These are phyloP conservation scores for Lodderomyces pseudojiufengensis DNA, from an alignment of 1,139 yeast genomes.

Conservation along the genomic window DNA sequence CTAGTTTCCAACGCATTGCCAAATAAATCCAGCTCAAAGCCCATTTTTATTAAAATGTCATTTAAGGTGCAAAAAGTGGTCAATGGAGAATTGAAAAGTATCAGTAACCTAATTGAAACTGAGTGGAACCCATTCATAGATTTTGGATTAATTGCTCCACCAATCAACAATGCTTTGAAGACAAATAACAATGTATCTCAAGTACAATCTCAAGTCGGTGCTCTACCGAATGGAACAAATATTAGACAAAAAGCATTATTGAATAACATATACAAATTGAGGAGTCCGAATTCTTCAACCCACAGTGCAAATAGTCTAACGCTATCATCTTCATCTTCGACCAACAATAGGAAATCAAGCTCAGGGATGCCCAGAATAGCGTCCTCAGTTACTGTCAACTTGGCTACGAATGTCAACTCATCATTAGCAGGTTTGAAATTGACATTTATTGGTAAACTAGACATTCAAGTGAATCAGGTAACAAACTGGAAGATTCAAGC, in stretches of 20 bases:
- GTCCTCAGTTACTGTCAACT: constrained; percentile 44
- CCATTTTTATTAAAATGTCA: constrained; percentile 30
- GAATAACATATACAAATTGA: constrained; percentile 17
- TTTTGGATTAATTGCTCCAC: constrained; percentile 48
- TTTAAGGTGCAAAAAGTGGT: constrained; percentile 23
- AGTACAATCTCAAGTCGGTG: constrained; percentile 19
- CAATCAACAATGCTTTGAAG: constrained; percentile 39
- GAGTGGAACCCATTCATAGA: constrained; percentile 63
- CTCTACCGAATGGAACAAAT: constrained; percentile 9
- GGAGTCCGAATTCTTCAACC: constrained; percentile 11
- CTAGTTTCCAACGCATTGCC: constrained; percentile 29
- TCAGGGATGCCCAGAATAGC: constrained; percentile 17
- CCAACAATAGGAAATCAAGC: background rate
- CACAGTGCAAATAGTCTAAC: background rate
- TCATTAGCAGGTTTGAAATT: constrained; percentile 50
- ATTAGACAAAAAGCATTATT: constrained; percentile 20
- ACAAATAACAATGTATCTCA: constrained; percentile 22
- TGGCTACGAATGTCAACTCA: constrained; percentile 31
- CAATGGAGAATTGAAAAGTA: constrained; percentile 11
- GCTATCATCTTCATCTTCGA: too few species aligned
- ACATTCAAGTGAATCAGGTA: constrained; percentile 57
- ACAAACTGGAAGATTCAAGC: constrained; percentile 67
- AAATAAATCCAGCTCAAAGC: constrained; percentile 24
- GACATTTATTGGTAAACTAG: constrained; percentile 62
- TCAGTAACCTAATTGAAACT: constrained; percentile 43